Conservation (phyloP, 2,329 filamentous ascomycete genomes). For the Emmonsia crescens region DNA sequence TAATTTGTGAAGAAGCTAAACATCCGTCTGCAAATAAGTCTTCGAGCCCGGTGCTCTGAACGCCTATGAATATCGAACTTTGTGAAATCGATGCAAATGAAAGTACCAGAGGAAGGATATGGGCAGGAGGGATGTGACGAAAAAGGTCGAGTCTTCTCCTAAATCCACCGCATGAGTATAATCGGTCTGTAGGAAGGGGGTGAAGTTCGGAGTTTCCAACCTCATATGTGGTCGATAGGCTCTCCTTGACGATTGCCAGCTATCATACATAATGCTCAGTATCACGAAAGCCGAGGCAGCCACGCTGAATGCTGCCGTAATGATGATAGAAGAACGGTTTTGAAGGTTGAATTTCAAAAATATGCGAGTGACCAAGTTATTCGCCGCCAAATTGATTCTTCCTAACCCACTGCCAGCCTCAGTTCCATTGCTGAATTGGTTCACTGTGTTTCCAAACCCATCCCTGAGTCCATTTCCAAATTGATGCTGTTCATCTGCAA, state of each 20-base stretch:
- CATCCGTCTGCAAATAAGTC: slow-evolving; percentile 9
- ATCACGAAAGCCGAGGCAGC: slow-evolving; percentile 11
- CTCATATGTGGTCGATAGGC: slow-evolving; percentile 1
- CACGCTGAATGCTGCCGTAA: slow-evolving; percentile 14
- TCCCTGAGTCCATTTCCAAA: neutral
- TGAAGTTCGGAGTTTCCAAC: neutral
- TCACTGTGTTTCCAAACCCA: neutral
- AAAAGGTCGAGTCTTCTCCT: slow-evolving; percentile 10
- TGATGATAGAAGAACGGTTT: slow-evolving; percentile 12
- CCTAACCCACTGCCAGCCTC: neutral
- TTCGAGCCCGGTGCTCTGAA: slow-evolving; percentile 12
- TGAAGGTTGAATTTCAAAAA: slow-evolving; percentile 11
- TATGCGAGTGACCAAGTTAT: slow-evolving; percentile 4
- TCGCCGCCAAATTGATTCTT: slow-evolving; percentile 1
- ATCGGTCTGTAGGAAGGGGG: neutral
- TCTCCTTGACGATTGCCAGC: slow-evolving; percentile 7
- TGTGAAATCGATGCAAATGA: slow-evolving; percentile 13
- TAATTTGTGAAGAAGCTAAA: slow-evolving; percentile 13
- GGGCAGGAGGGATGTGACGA: slow-evolving; percentile 11
- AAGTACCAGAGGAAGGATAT: slow-evolving; percentile 13
- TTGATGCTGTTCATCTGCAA: neutral
- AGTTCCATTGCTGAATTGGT: neutral
- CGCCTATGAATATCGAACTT: slow-evolving; percentile 12
- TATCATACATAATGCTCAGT: slow-evolving; percentile 11
- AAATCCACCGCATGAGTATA: neutral